Base-by-base conservation (phyloP, 768 basidiomycete genomes). In the Paxillus involutus region DNA sequence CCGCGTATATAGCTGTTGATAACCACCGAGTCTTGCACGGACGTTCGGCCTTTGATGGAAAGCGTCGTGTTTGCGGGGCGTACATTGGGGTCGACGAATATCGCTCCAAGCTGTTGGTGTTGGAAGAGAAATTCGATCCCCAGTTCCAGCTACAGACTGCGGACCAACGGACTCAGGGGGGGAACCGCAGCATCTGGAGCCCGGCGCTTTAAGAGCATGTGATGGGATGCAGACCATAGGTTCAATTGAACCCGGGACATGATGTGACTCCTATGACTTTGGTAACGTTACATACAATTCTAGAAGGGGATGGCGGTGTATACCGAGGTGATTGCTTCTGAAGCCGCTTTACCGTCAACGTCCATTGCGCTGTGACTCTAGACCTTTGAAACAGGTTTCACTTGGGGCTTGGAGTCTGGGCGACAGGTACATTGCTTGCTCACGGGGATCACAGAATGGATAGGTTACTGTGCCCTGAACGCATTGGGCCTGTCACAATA, bases 11-110 rank as follows among this genome's bases (percentile, higher is more conserved):
- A 92, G 92, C 94, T 19, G 78, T 96, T 47, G 88, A 98, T 70
- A 98, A 98, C 66, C 89, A 96, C 71, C 83, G 96, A 19, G 91
- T 98, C 12, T 75, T 98, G 46, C 96, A 98, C 61, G 96, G 96
- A 12, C 86, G 96, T n/a, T 92, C 94, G 0, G 82, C 86, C 1
- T 98, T 97, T 66, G 79, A 82, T 12, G 96, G 96, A 11, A 83
- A 83, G 68, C 83, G 96, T 3, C 81, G 91, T 1, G 92, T 99
- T 85, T 98, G 96, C 64, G 96, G 96, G 3, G 97, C 96, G 0
- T 99, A 99, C 67, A 82, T 98, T 53, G 91, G 91, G 0, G 76
- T 82, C 12, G 96, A 99, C 67, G 97, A 99, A 66, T 98, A 87
- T 68, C 79, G 80, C 37, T 94, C 93, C 0, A 86, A 86, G 59